These are phyloP conservation scores for Pestalotiopsis sp. DNA, from an alignment of 2,329 filamentous ascomycete genomes.

Conservation along the genomic window DNA sequence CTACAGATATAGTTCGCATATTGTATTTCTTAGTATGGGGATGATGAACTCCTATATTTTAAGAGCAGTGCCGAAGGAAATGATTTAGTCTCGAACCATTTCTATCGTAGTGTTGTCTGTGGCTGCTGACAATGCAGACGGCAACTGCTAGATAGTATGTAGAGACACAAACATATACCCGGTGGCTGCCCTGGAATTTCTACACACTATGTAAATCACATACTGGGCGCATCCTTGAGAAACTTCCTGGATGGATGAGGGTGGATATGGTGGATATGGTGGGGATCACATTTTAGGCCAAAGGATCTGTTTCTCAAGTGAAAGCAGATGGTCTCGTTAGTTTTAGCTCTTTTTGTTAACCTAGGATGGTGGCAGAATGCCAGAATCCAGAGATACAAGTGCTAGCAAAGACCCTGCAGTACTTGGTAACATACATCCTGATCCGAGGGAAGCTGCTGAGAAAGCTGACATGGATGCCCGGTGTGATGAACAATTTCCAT, in stretches of 20 bases:
- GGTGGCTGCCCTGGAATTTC: not conserved
- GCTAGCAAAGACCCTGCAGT: not conserved
- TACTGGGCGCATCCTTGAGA: not conserved
- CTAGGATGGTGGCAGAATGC: not conserved
- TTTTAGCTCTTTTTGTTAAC: not conserved
- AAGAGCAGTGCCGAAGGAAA: too few species aligned
- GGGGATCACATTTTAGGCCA: not conserved
- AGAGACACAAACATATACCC: not conserved
- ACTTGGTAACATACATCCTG: not conserved
- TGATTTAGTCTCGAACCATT: too few species aligned
- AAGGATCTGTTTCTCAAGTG: not conserved
- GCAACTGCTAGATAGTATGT: not conserved
- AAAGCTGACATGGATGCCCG: not conserved
- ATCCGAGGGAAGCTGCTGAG: not conserved
- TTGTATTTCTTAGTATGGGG: too few species aligned
- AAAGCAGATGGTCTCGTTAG: too few species aligned
- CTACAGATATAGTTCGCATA: too few species aligned
- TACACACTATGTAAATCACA: not conserved
- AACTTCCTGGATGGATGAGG: not conserved
- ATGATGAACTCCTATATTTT: too few species aligned
- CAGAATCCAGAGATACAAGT: not conserved
- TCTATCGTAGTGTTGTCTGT: too few species aligned
- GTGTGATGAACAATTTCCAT: conserved; percentile 3
- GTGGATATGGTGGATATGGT: conserved; percentile 8
- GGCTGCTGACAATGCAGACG: not conserved